Evolutionary conservation across 202 grass and related monocot genomes (phyloP), one percentile per base, ranked within the genome.

Genomic region (Hordeum pubiflorum): DNA sequence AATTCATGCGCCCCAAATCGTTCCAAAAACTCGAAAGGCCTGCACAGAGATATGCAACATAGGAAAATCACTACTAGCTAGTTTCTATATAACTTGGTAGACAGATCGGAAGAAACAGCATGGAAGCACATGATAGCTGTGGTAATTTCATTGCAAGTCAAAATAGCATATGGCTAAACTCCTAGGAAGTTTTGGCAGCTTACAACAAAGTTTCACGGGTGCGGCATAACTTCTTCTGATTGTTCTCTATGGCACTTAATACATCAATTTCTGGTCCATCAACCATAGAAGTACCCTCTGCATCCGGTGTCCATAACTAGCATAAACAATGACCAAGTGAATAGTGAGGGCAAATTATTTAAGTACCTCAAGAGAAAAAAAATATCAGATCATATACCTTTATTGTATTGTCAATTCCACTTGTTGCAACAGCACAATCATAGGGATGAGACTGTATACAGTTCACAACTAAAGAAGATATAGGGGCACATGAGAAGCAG

Each of bases 381-480:
- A 81, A 10, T 14, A 74, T 55, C 26, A 79, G 43, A 43, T 68
- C 17, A 40, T 24, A 75, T 94, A 99, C 96, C 89, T 99, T 99
- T 58, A 99, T 85, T 39, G 92, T 93, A 71, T 88, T 91, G 82
- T 99, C 96, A 48, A 99, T 99, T 34, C 92, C 96, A 79, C 92
- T 99, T 46, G 96, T 99, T 54, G 92, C 92, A 85, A 99, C 80
- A 81, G 85, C 87, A 74, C 92, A 99, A 76, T 99, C 96, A 48
- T 88, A 91, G 14, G 96, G 96, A 91, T 99, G 96, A 85, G 89
- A 84, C 64, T 99, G 96, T 93, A 99, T 90, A 81, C 96, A 99
- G 74, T 99, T 99, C 69, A 99, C 92, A 87, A 96, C 96, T 96
- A 88, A 21, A 73, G 54, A 91, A 83, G 78, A 80, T 24, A 64